phyloP scores from a whole-genome alignment of 2,329 filamentous ascomycete species.

The Orbilia ellipsospora region DNA sequence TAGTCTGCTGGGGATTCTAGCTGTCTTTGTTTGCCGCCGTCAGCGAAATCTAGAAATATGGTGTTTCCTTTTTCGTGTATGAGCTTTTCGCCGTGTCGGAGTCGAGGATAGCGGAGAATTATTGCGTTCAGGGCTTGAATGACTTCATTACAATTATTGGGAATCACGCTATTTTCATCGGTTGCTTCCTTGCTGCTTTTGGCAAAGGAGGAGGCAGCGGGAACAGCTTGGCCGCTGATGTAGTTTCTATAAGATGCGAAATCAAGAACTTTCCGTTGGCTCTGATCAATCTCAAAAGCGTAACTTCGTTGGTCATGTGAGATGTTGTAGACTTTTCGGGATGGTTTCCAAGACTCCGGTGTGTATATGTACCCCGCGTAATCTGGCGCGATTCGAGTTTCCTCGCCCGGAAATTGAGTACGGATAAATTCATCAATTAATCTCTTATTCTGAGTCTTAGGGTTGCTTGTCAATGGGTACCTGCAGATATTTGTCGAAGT shows the following conservation, averaged over 20 bases:
- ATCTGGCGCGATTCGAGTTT: conserved; percentile 16
- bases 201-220: not conserved
- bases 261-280: not conserved
- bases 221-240: not conserved
- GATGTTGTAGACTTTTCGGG: not conserved
- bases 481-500: conserved; percentile 66
- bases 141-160: conserved; percentile 8
- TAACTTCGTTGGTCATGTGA: not conserved
- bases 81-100: conserved; percentile 2
- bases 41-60: not conserved
- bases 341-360: conserved; percentile 10
- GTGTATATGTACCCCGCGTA: conserved; percentile 26
- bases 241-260: conserved; percentile 8
- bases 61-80: conserved; percentile 39
- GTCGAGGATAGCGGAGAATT: conserved; percentile 20
- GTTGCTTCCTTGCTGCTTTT: not conserved
- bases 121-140: conserved; percentile 41
- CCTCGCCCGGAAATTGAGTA: not conserved
- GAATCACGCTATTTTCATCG: conserved; percentile 33
- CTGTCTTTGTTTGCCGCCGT: too few relatives aligned
- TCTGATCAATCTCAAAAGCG: not conserved
- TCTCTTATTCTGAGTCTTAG: conserved; percentile 15
- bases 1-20: not conserved
- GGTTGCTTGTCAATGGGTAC: conserved; percentile 62
- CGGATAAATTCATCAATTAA: conserved; percentile 32